phyloP scores from a whole-genome alignment of 1,284 basidiomycete genomes.

The Rugiboletus extremiorientalis region DNA sequence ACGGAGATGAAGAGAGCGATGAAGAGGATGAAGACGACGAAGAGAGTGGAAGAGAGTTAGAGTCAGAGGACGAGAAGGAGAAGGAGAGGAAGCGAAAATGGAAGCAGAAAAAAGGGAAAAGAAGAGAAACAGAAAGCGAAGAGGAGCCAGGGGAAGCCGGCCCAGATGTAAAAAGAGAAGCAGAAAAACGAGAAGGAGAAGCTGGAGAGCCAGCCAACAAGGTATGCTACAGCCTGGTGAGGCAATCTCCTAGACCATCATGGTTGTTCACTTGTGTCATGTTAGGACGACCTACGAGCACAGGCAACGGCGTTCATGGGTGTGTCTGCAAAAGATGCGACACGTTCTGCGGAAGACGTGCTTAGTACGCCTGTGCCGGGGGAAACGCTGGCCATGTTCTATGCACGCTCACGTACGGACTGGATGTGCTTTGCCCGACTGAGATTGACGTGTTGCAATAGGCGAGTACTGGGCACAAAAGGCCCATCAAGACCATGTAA shows the following conservation, averaged over 20 bases:
- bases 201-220: not conserved
- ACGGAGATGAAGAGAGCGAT: slow-evolving; percentile 48
- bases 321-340: slow-evolving; percentile 60
- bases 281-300: slow-evolving; percentile 49
- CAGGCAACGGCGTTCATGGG: slow-evolving; percentile 75
- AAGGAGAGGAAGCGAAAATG: slow-evolving; percentile 6
- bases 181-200: not conserved
- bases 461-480: slow-evolving; percentile 83
- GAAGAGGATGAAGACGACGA: slow-evolving; percentile 44
- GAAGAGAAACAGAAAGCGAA: slow-evolving; percentile 6
- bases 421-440: not conserved
- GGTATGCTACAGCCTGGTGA: not conserved
- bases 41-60: slow-evolving; percentile 21
- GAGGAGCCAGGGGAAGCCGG: slow-evolving; percentile 11
- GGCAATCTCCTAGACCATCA: not conserved
- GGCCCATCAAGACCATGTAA: slow-evolving; percentile 50
- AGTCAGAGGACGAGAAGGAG: slow-evolving; percentile 17
- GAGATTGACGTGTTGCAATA: slow-evolving; percentile 24
- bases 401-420: slow-evolving; percentile 71
- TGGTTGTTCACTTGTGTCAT: not conserved
- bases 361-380: slow-evolving; percentile 85
- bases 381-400: slow-evolving; percentile 87
- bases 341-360: slow-evolving; percentile 68
- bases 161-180: not conserved
- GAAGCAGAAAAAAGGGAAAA: slow-evolving; percentile 8